These are phyloP conservation scores for Colletotrichum sp. DNA, from an alignment of 2,329 filamentous ascomycete genomes.

Conservation along the genomic window DNA sequence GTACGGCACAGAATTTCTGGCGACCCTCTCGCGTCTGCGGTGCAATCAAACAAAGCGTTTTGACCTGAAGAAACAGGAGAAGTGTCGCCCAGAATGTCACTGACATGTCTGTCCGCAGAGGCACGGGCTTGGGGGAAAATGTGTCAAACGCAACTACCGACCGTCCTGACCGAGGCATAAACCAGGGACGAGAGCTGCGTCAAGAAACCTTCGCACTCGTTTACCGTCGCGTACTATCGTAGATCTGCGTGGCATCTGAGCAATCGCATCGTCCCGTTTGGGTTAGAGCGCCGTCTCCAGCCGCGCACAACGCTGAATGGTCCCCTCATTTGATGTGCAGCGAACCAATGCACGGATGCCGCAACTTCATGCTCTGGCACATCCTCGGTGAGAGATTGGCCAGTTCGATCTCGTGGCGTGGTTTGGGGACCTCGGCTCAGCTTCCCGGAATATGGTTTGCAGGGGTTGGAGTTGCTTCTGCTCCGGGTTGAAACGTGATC, in stretches of 20 bases:
- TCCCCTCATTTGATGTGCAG: not conserved
- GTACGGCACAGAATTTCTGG: not conserved
- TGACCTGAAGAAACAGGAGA: not conserved
- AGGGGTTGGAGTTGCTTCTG: not conserved
- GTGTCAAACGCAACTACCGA: not conserved
- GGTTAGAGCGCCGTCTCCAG: not conserved
- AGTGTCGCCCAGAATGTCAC: not conserved
- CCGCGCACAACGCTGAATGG: not conserved
- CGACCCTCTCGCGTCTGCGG: not conserved
- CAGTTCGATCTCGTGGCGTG: not conserved
- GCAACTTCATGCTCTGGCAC: not conserved
- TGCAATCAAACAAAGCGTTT: not conserved
- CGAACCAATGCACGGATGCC: not conserved
- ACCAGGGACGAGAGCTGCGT: not conserved
- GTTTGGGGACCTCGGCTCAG: not conserved
- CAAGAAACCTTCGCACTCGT: constrained; percentile 7
- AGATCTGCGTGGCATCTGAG: not conserved
- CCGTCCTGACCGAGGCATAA: not conserved
- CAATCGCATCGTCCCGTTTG: not conserved
- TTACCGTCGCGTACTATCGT: not conserved
- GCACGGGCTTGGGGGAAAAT: not conserved
- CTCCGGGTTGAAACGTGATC: constrained; percentile 6
- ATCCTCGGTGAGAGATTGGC: not conserved
- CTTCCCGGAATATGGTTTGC: not conserved
- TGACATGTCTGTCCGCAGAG: constrained; percentile 6